Evolutionary conservation across 2,329 filamentous ascomycete genomes (phyloP), one percentile per base, ranked within the genome.

Genomic region (Exophiala mesophila): DNA sequence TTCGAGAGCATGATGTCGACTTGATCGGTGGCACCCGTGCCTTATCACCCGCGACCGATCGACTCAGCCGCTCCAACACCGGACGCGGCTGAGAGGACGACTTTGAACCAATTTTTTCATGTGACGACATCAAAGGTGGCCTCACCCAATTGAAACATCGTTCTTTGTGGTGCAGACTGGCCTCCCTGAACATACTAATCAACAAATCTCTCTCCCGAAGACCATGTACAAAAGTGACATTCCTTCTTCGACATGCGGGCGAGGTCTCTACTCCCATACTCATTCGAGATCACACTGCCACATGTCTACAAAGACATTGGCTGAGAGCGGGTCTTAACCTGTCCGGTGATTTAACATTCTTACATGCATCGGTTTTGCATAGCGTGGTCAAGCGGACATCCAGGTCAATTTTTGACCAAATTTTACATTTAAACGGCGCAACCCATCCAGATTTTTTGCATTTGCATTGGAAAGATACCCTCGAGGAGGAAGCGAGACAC

Each of bases 1-100:
- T 82, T 36, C 74, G 75, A 44, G 77, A 80, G 53, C 74, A 76
- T 49, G 73, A 77, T 40, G 70, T 80, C 42, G 77, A 82, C 39
- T 56, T 69, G 21, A 59, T 58, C 36, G 45, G 53, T 19, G 58
- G 56, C 16, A 55, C 62, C 32, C 60, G 67, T 31, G 62, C 67
- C 34, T 63, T 68, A 49, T 70, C 67, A 17, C 68, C 68, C 10
- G 68, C 63, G 5, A 58, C 63, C 3, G 59, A 56, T n/a, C 39
- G 66, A 36, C 61, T 67, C 58, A 71, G 68, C 55, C 65, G 68
- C 41, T 68, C 67, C 15, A 62, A 54, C 20, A 55, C 53, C 3
- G 41, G 24, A 33, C 18, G 24, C 16, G 35, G 35, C 35, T 37
- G 20, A 37, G 20, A 13, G 9, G 8, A 16, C 10, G 13, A 4